phyloP scores from a whole-genome alignment of 2,329 filamentous ascomycete genomes.

The Fonsecaea pugnacius region DNA sequence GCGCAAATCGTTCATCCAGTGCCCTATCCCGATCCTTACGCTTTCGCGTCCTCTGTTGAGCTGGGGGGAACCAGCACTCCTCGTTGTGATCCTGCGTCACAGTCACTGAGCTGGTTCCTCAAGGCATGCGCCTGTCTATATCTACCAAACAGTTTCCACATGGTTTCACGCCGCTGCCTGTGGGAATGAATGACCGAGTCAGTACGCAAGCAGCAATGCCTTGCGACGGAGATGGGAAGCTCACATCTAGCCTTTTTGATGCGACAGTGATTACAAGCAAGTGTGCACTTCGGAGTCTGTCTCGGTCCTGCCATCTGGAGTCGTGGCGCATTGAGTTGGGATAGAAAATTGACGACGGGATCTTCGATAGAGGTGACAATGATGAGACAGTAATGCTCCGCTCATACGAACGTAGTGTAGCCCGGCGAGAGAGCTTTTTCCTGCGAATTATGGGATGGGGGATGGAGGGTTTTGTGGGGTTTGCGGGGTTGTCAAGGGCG shows the following conservation, averaged over 20 bases:
- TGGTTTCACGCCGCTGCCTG: constrained; percentile 11
- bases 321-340: background rate
- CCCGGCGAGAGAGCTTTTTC: background rate
- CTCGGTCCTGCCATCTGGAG: constrained; percentile 1
- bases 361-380: background rate
- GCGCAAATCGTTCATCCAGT: constrained; percentile 6
- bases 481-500: background rate
- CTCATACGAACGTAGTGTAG: constrained; percentile 6
- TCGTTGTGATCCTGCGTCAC: constrained; percentile 6
- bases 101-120: background rate
- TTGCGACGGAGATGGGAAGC: constrained; percentile 7
- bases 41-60: constrained; percentile 6
- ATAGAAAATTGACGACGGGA: background rate
- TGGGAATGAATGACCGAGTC: background rate
- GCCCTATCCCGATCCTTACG: constrained; percentile 5
- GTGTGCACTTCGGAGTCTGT: constrained; percentile 3
- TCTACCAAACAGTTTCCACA: constrained; percentile 8
- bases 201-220: background rate
- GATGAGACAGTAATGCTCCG: constrained; percentile 1
- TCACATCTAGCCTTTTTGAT: constrained; percentile 15
- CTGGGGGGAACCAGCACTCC: constrained; percentile 8
- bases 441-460: background rate
- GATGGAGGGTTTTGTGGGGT: constrained; percentile 4
- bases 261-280: constrained; percentile 9
- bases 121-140: background rate